Conservation (phyloP, 2,329 filamentous ascomycete species). For the Plenodomus tracheiphilus region DNA sequence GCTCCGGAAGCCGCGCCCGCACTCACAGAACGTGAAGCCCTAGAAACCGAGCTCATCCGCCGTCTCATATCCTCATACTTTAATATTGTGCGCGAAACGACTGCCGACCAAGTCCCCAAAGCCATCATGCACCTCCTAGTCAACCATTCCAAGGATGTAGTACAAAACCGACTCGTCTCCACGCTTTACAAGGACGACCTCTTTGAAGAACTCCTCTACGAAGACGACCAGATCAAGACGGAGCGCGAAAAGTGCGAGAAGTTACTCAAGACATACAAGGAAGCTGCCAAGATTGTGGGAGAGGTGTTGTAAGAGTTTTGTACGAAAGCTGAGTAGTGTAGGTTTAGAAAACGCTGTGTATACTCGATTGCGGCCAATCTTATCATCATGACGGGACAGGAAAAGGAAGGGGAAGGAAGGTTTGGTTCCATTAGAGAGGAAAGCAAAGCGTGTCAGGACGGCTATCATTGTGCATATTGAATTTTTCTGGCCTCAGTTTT, state of each 20-base stretch:
- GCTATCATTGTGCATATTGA: too few species aligned
- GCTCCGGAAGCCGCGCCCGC: slow-evolving; percentile 70
- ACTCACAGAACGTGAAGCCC: slow-evolving; percentile 90
- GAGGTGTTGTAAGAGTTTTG: slow-evolving; percentile 64
- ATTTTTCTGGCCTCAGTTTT: too few species aligned
- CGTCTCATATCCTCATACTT: slow-evolving; percentile 98
- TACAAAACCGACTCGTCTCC: slow-evolving; percentile 94
- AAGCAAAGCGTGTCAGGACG: too few species aligned
- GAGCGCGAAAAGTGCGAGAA: slow-evolving; percentile 99
- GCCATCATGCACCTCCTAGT: slow-evolving; percentile 98
- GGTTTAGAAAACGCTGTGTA: too few species aligned
- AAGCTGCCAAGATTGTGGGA: slow-evolving; percentile 96
- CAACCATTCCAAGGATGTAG: slow-evolving; percentile 97
- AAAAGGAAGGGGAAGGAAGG: too few species aligned
- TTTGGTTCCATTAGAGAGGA: too few species aligned
- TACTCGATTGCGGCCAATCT: too few species aligned
- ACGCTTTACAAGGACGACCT: slow-evolving; percentile 91
- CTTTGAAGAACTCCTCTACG: slow-evolving; percentile 92
- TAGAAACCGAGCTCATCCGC: slow-evolving; percentile 97
- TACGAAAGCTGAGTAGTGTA: too few species aligned
- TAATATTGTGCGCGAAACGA: slow-evolving; percentile 98
- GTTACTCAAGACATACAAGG: slow-evolving; percentile 90
- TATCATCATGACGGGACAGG: too few species aligned
- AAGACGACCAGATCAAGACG: slow-evolving; percentile 96
- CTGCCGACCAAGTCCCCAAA: slow-evolving; percentile 97